A percentile compares a stretch with the other conserved stretches of the same genome.
phyloP scores from a whole-genome alignment of 148 eudicot species.

The Nepenthes mirabilis region DNA sequence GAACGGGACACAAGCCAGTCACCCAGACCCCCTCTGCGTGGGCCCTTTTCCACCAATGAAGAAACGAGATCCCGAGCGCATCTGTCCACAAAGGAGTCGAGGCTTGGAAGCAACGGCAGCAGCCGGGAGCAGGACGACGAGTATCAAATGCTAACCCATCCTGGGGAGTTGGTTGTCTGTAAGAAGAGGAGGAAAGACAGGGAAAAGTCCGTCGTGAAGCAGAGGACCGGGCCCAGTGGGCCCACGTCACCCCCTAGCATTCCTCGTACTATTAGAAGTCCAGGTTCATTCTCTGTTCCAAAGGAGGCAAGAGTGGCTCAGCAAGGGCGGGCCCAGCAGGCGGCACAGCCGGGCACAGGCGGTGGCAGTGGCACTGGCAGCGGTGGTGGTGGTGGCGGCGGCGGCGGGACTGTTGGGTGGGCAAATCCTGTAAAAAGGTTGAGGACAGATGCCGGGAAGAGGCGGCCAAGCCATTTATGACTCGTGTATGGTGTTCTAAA shows the following conservation, averaged over 20 bases:
- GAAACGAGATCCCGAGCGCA: conserved; percentile 28
- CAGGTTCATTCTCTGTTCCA: conserved; percentile 32
- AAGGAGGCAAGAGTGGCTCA: conserved; percentile 32
- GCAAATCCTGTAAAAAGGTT: conserved; percentile 80
- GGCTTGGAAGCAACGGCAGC: conserved; percentile 31
- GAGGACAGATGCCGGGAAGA: conserved; percentile 76
- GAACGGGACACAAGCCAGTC: conserved; percentile 41
- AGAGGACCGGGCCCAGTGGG: conserved; percentile 46
- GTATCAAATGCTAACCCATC: conserved; percentile 49
- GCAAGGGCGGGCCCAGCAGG: conserved; percentile 19
- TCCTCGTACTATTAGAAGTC: conserved; percentile 50
- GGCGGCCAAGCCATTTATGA: conserved; percentile 76
- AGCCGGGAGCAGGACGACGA: conserved; percentile 35
- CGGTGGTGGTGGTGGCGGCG: conserved; percentile 9
- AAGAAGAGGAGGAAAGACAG: conserved; percentile 90
- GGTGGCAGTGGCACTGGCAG: conserved; percentile 12
- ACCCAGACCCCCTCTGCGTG: conserved; percentile 38
- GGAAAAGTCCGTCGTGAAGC: conserved; percentile 43
- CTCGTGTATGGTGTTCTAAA: too few species aligned
- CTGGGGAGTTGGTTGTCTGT: conserved; percentile 88
- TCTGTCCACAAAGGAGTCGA: conserved; percentile 41
- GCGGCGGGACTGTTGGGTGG: conserved; percentile 56
- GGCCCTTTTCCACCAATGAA: conserved; percentile 22
- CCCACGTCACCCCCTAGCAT: conserved; percentile 72
- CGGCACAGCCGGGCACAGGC: conserved; percentile 38